Evolutionary conservation across 148 eudicot genomes (phyloP), one percentile per base, ranked within the genome.

Genomic region (Cornus kousa): DNA sequence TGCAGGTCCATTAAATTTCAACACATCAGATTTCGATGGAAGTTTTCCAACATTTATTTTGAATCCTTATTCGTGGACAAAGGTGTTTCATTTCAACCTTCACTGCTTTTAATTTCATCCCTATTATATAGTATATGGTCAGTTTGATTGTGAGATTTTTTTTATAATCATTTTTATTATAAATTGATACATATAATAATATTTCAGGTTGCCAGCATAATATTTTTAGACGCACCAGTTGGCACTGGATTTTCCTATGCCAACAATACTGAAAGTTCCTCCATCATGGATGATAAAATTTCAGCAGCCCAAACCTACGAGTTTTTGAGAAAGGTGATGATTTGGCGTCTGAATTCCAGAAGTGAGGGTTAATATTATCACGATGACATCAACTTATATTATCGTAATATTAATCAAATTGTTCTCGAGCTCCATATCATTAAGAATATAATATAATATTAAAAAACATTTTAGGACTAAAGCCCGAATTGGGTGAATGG

Each of bases 201-300:
- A 16, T 33, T 79, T 77, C 81, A 90, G 97, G 87, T 84, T 5
- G 89, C 94, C n/a, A 94, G 64, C 64, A 78, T 94, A n/a, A 76
- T 94, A 66, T 92, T 89, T 84, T 22, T 92, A 17, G 98, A 94
- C 71, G 67, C 83, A 32, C 93, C 96, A 0, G 92, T 88, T 64
- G 93, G 96, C 31, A 68, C 91, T 37, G 98, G 98, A 80, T 94
- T 94, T 75, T 94, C 94, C 3, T 94, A 94, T 77, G 81, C 91
- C 39, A 90, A 53, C 12, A 53, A 11, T 2, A 0, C 19, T 0
- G 19, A 53, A 53, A 53, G 59, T 53, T 11, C 28, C 28, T 28
- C 12, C 59, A 53, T 53, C 4, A 17, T 53, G 1, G 59, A 53
- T 53, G 59, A 53, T 17, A 53, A 12, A 53, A 53, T 53, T 11